Conservation (phyloP, 495 filamentous ascomycete species). For the Hypoxylon subgilvum region DNA sequence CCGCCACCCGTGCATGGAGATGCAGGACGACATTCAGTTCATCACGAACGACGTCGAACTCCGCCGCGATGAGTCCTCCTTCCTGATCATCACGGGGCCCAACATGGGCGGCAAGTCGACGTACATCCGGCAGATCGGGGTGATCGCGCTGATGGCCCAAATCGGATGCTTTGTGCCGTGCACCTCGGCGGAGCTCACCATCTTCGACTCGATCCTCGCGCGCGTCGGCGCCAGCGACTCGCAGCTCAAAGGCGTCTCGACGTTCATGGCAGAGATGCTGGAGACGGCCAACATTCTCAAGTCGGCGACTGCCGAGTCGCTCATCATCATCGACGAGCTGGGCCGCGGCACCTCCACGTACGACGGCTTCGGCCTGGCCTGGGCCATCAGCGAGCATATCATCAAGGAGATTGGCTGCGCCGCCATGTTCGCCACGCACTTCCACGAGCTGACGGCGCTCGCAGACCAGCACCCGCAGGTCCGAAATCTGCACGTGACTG, state of each 20-base stretch:
- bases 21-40: slow-evolving; percentile 98
- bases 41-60: slow-evolving; percentile 97
- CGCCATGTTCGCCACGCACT: slow-evolving; percentile 95
- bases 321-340: slow-evolving; percentile 99
- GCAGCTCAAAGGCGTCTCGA: slow-evolving; percentile 96
- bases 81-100: slow-evolving; percentile 96
- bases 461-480: slow-evolving; percentile 84
- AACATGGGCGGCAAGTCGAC: slow-evolving; percentile 99
- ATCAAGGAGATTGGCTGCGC: slow-evolving; percentile 92
- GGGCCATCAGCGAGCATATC: slow-evolving; percentile 98
- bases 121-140: slow-evolving; percentile 97
- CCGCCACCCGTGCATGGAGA: slow-evolving; percentile 97
- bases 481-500: slow-evolving; percentile 92
- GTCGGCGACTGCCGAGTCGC: slow-evolving; percentile 86
- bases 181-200: slow-evolving; percentile 84
- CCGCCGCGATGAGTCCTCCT: slow-evolving; percentile 78
- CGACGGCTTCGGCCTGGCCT: slow-evolving; percentile 96
- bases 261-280: slow-evolving; percentile 99
- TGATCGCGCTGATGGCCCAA: slow-evolving; percentile 97
- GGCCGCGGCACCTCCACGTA: slow-evolving; percentile 97
- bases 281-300: slow-evolving; percentile 99
- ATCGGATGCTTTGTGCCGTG: slow-evolving; percentile 97
- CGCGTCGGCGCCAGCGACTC: slow-evolving; percentile 94
- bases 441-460: slow-evolving; percentile 94
- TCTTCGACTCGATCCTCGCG: slow-evolving; percentile 98